Conservation (phyloP, 2,329 filamentous ascomycete genomes). For the Hypocreales sp. region DNA sequence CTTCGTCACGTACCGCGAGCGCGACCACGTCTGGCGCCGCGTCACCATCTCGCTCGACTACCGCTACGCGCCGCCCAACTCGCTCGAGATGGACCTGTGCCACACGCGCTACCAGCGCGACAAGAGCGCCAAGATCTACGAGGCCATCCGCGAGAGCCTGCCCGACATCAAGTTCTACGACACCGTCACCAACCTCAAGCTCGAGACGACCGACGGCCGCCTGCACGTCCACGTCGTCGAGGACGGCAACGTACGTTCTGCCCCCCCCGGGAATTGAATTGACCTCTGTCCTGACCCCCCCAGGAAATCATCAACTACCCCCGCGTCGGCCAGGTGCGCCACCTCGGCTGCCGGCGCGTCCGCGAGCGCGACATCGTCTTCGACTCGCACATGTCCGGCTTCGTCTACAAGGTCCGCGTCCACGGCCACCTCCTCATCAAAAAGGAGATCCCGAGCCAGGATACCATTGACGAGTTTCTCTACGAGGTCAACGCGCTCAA, state of each 20-base stretch:
- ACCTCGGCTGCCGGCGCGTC: constrained; percentile 51
- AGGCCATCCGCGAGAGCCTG: constrained; percentile 82
- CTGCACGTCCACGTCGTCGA: constrained; percentile 97
- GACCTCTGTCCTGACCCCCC: neutral
- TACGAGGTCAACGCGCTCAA: constrained; percentile 96
- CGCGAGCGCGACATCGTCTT: constrained; percentile 67
- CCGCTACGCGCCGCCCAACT: constrained; percentile 60
- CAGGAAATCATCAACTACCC: constrained; percentile 83
- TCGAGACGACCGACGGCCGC: constrained; percentile 75
- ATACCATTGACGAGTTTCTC: constrained; percentile 89
- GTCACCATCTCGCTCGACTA: constrained; percentile 94
- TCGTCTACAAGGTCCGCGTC: constrained; percentile 83
- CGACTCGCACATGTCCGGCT: constrained; percentile 86
- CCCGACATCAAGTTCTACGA: constrained; percentile 92
- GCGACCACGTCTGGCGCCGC: constrained; percentile 63
- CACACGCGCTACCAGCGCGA: constrained; percentile 72
- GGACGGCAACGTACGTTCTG: constrained; percentile 55
- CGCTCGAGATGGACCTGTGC: constrained; percentile 71
- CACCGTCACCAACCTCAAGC: constrained; percentile 87
- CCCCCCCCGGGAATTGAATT: constrained; percentile 54
- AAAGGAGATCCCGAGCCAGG: constrained; percentile 93
- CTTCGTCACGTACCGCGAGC: constrained; percentile 86
- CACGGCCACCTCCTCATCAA: constrained; percentile 65
- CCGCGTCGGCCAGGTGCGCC: constrained; percentile 52
- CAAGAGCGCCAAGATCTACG: constrained; percentile 86